phyloP scores from a whole-genome alignment of 1,284 basidiomycete species.

The Naganishia sp. region DNA sequence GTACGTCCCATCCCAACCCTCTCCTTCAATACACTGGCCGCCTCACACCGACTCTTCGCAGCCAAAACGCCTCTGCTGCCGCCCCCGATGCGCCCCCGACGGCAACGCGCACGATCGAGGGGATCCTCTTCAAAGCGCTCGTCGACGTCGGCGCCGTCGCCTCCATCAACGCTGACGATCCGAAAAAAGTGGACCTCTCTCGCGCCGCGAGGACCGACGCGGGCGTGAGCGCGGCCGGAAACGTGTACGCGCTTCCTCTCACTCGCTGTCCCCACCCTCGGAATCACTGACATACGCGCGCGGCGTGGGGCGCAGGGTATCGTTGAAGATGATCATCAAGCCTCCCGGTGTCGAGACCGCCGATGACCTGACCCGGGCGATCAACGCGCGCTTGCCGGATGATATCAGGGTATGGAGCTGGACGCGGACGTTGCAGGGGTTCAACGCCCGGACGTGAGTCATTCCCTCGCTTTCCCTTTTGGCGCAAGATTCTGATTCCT shows the following conservation, averaged over 20 bases:
- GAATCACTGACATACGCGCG: slow-evolving; percentile 1
- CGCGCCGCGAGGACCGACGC: slow-evolving; percentile 95
- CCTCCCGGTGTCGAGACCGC: slow-evolving; percentile 68
- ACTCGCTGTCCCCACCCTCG: slow-evolving; percentile 49
- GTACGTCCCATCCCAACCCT: slow-evolving; percentile 58
- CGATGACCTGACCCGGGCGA: slow-evolving; percentile 62
- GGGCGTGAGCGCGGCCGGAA: slow-evolving; percentile 96
- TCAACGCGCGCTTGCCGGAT: slow-evolving; percentile 84
- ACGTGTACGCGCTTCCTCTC: slow-evolving; percentile 54
- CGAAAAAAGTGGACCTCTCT: slow-evolving; percentile 81
- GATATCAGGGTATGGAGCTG: slow-evolving; percentile 93
- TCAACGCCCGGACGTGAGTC: slow-evolving; percentile 82
- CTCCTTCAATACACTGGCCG: not conserved
- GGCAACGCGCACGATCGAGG: slow-evolving; percentile 79
- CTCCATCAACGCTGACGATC: slow-evolving; percentile 87
- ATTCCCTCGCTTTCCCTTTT: not conserved
- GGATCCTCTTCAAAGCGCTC: slow-evolving; percentile 82
- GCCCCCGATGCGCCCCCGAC: slow-evolving; percentile 12
- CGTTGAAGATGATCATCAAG: slow-evolving; percentile 81
- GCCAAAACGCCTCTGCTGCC: slow-evolving; percentile 11
- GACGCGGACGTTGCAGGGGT: slow-evolving; percentile 84
- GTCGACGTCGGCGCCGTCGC: slow-evolving; percentile 88
- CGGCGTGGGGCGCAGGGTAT: slow-evolving; percentile 56
- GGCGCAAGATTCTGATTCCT: not conserved
- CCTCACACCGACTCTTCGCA: not conserved